Evolutionary conservation across 2,329 filamentous ascomycete species (phyloP).

Genomic region (Coniochaeta hoffmannii): DNA sequence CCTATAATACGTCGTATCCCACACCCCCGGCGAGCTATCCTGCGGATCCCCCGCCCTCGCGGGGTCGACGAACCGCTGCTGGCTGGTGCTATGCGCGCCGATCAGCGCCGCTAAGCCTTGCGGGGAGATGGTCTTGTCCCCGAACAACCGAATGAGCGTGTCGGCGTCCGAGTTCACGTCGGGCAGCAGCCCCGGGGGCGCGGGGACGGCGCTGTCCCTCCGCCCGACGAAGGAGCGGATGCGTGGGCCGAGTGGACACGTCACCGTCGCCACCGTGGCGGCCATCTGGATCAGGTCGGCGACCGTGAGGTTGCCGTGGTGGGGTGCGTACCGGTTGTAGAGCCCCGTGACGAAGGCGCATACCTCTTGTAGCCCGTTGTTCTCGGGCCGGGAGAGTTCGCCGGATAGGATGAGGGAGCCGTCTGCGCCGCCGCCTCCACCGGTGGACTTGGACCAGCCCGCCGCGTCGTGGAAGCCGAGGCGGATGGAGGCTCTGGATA

Average conservation of each 20-base stretch:
- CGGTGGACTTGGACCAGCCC: constrained; percentile 28
- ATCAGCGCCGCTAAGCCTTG: constrained; percentile 45
- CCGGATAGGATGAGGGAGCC: constrained; percentile 33
- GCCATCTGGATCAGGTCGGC: constrained; percentile 48
- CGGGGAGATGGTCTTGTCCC: constrained; percentile 40
- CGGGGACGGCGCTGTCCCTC: constrained; percentile 30
- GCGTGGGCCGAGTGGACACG: constrained; percentile 43
- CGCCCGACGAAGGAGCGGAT: constrained; percentile 43
- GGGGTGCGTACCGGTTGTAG: constrained; percentile 30
- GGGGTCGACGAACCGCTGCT: constrained; percentile 36
- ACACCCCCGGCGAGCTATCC: constrained; percentile 40
- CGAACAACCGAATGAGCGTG: constrained; percentile 37
- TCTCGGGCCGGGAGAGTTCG: constrained; percentile 30
- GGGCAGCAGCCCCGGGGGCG: constrained; percentile 37
- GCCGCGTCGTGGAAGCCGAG: constrained; percentile 40
- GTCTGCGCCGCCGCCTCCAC: constrained; percentile 35
- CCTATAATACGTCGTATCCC: constrained; percentile 44
- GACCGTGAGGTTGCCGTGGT: constrained; percentile 31
- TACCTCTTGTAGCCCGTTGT: constrained; percentile 38
- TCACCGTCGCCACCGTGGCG: constrained; percentile 36
- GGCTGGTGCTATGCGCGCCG: constrained; percentile 43
- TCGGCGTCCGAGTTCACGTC: constrained; percentile 29
- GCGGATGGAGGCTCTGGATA: constrained; percentile 35
- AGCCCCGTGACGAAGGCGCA: constrained; percentile 27
- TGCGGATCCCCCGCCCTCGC: constrained; percentile 29